Base-by-base conservation (phyloP, 2,329 filamentous ascomycete species). In the Biscogniauxia marginata region DNA sequence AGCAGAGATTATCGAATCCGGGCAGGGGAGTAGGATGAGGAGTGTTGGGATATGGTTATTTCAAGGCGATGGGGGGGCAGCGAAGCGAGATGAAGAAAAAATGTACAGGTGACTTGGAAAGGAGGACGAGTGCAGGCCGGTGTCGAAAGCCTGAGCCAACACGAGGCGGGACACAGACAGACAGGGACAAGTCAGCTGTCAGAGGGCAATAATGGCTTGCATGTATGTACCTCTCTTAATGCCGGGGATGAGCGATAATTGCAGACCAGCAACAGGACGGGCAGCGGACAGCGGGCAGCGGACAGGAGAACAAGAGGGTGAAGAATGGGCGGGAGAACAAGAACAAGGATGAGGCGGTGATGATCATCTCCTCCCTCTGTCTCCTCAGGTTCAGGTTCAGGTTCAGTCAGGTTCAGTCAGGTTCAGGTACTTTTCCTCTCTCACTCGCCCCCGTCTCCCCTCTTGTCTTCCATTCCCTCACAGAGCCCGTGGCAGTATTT, bases 161-260 rank as follows among this genome's bases (percentile, higher is more conserved):
- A 39, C 44, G 20, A 48, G 44, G 44, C 23, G 18, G 44, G 44
- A 46, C 7, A 34, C 11, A 46, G n/a, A n/a, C n/a, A n/a, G 44
- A 46, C 54, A 52, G 39, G 23, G 19, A 52, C 55, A 21, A 47
- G 56, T 54, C 57, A 61, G 56, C 59, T 57, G 56, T 51, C 56
- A 61, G 50, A 51, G 50, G 11, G 49, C 49, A 46, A 22, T 22
- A 46, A 24, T 51, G 49, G 49, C 49, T 43, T 45, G 34, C 49
- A 49, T 46, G 21, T 46, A 20, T 39, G 30, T 23, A 24, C 16
- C 24, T n/a, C 24, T 51, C 44, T 7, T 49, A 23, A 48, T 23
- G 18, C 20, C 16, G 50, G 39, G 39, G 50, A 21, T 53, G 51
- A 19, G 44, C 24, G 51, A 48, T 48, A 53, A 53, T 53, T 24